These are phyloP conservation scores for Talaromyces sp. DNA, from an alignment of 2,329 filamentous ascomycete species.

Conservation along the genomic window DNA sequence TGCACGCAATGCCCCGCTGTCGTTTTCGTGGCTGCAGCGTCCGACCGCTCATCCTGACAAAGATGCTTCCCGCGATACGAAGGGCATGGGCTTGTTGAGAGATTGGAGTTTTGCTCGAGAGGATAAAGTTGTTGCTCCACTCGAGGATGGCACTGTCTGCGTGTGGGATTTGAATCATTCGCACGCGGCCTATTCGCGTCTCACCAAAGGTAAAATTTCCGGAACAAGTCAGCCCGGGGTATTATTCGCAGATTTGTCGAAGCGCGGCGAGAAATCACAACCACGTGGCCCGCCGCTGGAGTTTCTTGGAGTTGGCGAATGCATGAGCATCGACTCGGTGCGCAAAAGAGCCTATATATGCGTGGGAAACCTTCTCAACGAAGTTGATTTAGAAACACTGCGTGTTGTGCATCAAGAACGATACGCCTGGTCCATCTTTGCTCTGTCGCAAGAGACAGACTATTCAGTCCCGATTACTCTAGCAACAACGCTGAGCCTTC, in stretches of 20 bases:
- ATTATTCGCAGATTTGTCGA: slow-evolving; percentile 64
- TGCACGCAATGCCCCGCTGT: slow-evolving; percentile 69
- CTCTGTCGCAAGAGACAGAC: slow-evolving; percentile 64
- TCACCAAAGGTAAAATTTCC: slow-evolving; percentile 53
- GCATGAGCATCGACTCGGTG: slow-evolving; percentile 70
- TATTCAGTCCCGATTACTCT: slow-evolving; percentile 70
- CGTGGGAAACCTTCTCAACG: slow-evolving; percentile 68
- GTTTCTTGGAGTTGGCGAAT: slow-evolving; percentile 61
- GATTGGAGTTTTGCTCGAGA: slow-evolving; percentile 48
- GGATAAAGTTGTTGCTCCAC: slow-evolving; percentile 64
- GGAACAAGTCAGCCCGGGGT: slow-evolving; percentile 62
- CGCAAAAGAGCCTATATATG: slow-evolving; percentile 71
- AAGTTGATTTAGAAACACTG: slow-evolving; percentile 73
- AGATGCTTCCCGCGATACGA: slow-evolving; percentile 49
- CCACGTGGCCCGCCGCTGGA: slow-evolving; percentile 23
- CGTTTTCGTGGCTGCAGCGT: slow-evolving; percentile 69
- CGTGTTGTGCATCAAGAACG: slow-evolving; percentile 62
- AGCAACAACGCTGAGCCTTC: slow-evolving; percentile 73
- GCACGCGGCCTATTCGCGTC: slow-evolving; percentile 21
- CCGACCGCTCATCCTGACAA: slow-evolving; percentile 29
- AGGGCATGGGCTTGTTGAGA: slow-evolving; percentile 65
- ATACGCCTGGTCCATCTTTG: slow-evolving; percentile 79
- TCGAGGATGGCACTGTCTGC: slow-evolving; percentile 83
- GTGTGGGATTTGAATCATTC: slow-evolving; percentile 67
- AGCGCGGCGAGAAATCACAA: slow-evolving; percentile 39